Conservation (phyloP, 768 basidiomycete species). For the Termitomyces sp. region DNA sequence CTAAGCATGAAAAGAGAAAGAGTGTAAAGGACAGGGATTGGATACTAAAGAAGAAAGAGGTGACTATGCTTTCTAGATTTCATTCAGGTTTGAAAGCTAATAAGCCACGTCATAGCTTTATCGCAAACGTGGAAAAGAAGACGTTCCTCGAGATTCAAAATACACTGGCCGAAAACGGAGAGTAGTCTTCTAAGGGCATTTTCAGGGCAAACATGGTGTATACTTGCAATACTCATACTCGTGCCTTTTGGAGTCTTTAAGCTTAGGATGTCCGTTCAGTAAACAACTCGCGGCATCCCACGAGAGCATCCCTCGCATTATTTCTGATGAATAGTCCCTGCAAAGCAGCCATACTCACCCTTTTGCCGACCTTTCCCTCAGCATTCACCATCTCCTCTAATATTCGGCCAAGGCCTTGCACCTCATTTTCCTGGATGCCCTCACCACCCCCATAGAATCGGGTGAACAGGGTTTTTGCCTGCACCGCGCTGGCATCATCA, state of each 20-base stretch:
- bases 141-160: slow-evolving; percentile 80
- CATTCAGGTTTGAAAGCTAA: slow-evolving; percentile 2
- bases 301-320: slow-evolving; percentile 49
- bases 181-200: slow-evolving; percentile 54
- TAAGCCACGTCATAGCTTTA: slow-evolving; percentile 48
- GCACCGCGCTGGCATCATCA: slow-evolving; percentile 79
- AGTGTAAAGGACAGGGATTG: slow-evolving; percentile 76
- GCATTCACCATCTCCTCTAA: slow-evolving; percentile 49
- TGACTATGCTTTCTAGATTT: slow-evolving; percentile 21
- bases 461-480: slow-evolving; percentile 73
- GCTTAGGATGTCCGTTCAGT: slow-evolving; percentile 17
- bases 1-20: slow-evolving; percentile 65
- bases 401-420: slow-evolving; percentile 39
- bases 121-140: slow-evolving; percentile 78
- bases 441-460: slow-evolving; percentile 71
- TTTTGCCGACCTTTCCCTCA: slow-evolving; percentile 45
- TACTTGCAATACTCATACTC: slow-evolving; percentile 10
- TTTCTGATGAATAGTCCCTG: slow-evolving; percentile 93
- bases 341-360: slow-evolving; percentile 92
- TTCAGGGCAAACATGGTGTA: slow-evolving; percentile 5
- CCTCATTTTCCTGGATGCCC: slow-evolving; percentile 26
- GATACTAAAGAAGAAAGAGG: slow-evolving; percentile 98
- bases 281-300: slow-evolving; percentile 41
- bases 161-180: slow-evolving; percentile 90
- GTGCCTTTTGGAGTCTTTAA: slow-evolving; percentile 1